Evolutionary conservation across 2,329 filamentous ascomycete genomes (phyloP).

Genomic region (Sporothrix pseudoabietina): DNA sequence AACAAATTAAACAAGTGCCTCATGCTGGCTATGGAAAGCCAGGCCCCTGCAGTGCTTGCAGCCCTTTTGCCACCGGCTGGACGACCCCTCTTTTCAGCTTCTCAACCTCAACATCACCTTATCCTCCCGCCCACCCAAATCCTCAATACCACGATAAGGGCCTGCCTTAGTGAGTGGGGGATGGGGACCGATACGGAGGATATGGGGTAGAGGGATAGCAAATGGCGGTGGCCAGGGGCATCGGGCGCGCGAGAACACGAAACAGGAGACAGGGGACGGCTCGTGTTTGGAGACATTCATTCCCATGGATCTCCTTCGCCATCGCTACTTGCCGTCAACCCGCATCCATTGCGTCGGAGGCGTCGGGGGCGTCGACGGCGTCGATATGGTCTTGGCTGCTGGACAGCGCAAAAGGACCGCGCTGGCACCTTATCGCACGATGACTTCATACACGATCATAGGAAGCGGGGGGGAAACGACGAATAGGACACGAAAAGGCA

Average conservation of each 20-base stretch:
- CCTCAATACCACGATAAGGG: background rate
- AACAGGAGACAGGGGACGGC: background rate
- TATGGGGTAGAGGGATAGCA: background rate
- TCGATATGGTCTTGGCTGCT: background rate
- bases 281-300: background rate
- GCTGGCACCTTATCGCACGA: background rate
- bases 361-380: constrained; percentile 21
- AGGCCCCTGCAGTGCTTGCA: background rate
- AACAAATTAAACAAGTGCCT: background rate
- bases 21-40: background rate
- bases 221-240: background rate
- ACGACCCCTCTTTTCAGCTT: background rate
- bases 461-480: background rate
- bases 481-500: background rate
- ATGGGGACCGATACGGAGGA: background rate
- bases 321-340: background rate
- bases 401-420: background rate
- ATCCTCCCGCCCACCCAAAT: background rate
- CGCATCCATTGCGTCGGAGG: constrained; percentile 20
- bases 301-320: background rate
- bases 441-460: constrained; percentile 16
- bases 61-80: background rate
- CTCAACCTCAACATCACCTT: no score
- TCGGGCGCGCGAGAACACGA: background rate
- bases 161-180: background rate